Percentiles rank a stretch among this genome's conserved stretches.
phyloP scores from a whole-genome alignment of 2,329 filamentous ascomycete genomes.

The Triangularia setosa region DNA sequence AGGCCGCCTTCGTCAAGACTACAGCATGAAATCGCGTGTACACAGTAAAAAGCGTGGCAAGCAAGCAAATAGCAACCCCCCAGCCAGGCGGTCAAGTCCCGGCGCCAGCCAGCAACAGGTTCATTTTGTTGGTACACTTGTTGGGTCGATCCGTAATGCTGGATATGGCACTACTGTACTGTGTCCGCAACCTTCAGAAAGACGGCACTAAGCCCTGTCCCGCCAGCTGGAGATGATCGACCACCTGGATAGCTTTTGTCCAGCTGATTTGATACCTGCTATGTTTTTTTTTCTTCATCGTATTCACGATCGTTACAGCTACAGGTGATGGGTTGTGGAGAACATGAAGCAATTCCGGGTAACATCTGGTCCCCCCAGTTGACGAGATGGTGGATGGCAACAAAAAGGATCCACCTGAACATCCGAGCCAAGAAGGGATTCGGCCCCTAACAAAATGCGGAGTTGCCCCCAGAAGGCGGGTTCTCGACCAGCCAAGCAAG shows the following conservation, averaged over 20 bases:
- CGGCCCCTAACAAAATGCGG: not conserved
- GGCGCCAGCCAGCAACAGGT: not conserved
- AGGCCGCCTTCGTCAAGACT: not conserved
- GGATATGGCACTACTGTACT: conserved; percentile 1
- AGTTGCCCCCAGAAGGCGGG: not conserved
- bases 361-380: not conserved
- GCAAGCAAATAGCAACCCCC: not conserved
- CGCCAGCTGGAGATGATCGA: not conserved
- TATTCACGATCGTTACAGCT: not conserved
- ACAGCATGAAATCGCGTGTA: not conserved
- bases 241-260: conserved; percentile 1
- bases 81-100: not conserved
- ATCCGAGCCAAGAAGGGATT: conserved; percentile 13
- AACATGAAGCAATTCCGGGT: conserved; percentile 14
- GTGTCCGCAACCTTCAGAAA: not conserved
- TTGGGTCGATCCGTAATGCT: not conserved
- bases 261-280: not conserved
- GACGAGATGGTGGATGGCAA: not conserved
- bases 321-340: not conserved
- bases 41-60: not conserved
- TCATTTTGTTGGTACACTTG: not conserved
- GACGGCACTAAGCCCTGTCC: conserved; percentile 11
- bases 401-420: conserved; percentile 10
- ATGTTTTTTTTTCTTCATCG: not conserved
- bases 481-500: not conserved